Percentiles rank a stretch among this genome's conserved stretches.
phyloP scores from a whole-genome alignment of 495 filamentous ascomycete genomes.

The Penicillium chermesinum region DNA sequence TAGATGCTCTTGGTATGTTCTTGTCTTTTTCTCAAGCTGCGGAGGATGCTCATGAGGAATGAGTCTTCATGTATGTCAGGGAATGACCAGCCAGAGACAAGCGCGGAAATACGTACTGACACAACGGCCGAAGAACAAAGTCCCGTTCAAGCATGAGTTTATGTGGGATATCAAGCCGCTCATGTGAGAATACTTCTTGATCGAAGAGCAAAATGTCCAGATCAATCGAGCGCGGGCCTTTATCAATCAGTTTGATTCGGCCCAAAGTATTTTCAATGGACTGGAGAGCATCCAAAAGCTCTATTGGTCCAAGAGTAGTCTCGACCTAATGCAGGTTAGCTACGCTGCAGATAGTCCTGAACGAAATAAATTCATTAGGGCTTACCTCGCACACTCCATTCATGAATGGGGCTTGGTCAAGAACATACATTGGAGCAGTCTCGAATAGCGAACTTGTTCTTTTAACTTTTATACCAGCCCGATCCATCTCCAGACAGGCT shows the following conservation, averaged over 20 bases:
- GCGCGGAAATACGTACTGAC: constrained; percentile 55
- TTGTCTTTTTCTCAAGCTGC: constrained; percentile 21
- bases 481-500: constrained; percentile 72
- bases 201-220: constrained; percentile 91
- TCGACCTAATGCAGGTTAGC: constrained; percentile 56
- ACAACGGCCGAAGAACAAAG: constrained; percentile 86
- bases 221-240: constrained; percentile 90
- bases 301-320: constrained; percentile 68
- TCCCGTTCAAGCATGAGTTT: constrained; percentile 81
- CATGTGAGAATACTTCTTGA: constrained; percentile 55
- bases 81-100: not conserved
- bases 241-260: constrained; percentile 79
- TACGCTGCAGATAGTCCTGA: not conserved
- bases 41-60: constrained; percentile 55
- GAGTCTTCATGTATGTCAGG: constrained; percentile 41
- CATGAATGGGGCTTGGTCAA: constrained; percentile 80
- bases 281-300: constrained; percentile 74
- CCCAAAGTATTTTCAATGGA: constrained; percentile 74
- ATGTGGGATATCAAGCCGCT: constrained; percentile 80
- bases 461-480: constrained; percentile 63
- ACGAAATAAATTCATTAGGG: not conserved
- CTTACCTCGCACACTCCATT: constrained; percentile 90
- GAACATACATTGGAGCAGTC: constrained; percentile 93
- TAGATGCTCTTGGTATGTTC: constrained; percentile 51
- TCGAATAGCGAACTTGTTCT: constrained; percentile 88